Conservation (phyloP, 345 rosid genomes). For the Angophora floribunda region DNA sequence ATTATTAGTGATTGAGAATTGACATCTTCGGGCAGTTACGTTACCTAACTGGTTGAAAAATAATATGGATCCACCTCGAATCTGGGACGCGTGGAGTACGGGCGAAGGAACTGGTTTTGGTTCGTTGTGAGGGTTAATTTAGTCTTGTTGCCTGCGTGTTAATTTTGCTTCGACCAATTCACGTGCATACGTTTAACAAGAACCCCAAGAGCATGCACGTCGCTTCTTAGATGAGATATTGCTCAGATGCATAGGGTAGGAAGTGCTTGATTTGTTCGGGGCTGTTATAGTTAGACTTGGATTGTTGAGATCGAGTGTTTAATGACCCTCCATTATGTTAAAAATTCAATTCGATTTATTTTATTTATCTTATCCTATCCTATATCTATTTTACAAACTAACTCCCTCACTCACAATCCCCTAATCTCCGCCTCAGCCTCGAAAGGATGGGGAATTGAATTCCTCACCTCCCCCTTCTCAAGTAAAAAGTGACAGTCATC, state of each 20-base stretch:
- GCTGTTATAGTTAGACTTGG: too few relatives aligned
- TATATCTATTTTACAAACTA: too few relatives aligned
- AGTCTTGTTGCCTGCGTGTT: neutral
- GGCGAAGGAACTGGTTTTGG: neutral
- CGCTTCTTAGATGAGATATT: neutral
- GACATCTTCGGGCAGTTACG: neutral
- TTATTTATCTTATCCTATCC: too few relatives aligned
- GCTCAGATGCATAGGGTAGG: neutral
- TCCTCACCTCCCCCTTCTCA: too few relatives aligned
- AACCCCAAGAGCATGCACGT: neutral
- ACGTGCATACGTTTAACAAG: fast-evolving
- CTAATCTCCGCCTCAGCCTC: too few relatives aligned
- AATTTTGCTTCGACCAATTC: neutral
- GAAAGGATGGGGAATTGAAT: too few relatives aligned
- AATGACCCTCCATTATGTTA: too few relatives aligned
- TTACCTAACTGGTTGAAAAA: too few relatives aligned
- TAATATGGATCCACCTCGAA: neutral
- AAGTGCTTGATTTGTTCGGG: neutral
- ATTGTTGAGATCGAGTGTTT: too few relatives aligned
- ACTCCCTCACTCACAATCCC: too few relatives aligned
- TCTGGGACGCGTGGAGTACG: neutral
- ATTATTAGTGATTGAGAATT: neutral
- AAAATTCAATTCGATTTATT: too few relatives aligned
- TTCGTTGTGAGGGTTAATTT: neutral
- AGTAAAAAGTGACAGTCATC: too few relatives aligned